phyloP scores from a whole-genome alignment of 805 yeast genomes.

The Barnettozyma sucrosica region DNA sequence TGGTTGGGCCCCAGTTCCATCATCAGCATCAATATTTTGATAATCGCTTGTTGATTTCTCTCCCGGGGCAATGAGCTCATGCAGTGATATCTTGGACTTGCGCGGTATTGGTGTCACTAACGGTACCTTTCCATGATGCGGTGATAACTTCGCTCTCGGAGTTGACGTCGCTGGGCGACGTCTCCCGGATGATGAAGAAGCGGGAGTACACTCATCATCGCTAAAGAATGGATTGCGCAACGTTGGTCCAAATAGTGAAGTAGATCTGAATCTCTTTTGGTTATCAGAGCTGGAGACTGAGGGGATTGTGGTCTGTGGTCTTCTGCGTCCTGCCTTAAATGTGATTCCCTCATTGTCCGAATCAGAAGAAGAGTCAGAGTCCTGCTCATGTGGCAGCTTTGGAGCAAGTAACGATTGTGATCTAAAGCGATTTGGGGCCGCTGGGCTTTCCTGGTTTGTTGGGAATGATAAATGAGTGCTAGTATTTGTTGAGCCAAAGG shows the following conservation, averaged over 20 bases:
- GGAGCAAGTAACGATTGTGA: conserved; percentile 21
- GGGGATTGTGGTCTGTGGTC: conserved; percentile 10
- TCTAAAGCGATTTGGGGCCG: conserved; percentile 16
- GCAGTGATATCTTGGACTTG: neutral
- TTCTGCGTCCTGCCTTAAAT: conserved; percentile 17
- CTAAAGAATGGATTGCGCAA: conserved; percentile 20
- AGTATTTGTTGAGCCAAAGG: conserved; percentile 12
- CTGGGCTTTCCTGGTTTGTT: conserved; percentile 12
- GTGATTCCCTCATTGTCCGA: conserved; percentile 25
- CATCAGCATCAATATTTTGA: conserved; percentile 25
- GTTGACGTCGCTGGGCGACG: neutral
- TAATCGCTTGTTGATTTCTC: conserved; percentile 6
- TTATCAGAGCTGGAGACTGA: conserved; percentile 5
- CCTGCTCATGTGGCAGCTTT: conserved; percentile 3
- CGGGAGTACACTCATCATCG: conserved; percentile 4
- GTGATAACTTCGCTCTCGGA: neutral
- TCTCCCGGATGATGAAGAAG: neutral
- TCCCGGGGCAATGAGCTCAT: conserved; percentile 1
- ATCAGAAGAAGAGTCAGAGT: conserved; percentile 14
- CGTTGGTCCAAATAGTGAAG: conserved; percentile 23
- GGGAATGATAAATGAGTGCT: conserved; percentile 16
- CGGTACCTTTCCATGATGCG: neutral
- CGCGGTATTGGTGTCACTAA: conserved; percentile 1
- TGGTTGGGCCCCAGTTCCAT: conserved; percentile 13
- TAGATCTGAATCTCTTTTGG: conserved; percentile 23